Evolutionary conservation across 2,329 filamentous ascomycete species (phyloP), one percentile per base, ranked within the genome.

Genomic region (Pseudophaeomoniella oleicola): DNA sequence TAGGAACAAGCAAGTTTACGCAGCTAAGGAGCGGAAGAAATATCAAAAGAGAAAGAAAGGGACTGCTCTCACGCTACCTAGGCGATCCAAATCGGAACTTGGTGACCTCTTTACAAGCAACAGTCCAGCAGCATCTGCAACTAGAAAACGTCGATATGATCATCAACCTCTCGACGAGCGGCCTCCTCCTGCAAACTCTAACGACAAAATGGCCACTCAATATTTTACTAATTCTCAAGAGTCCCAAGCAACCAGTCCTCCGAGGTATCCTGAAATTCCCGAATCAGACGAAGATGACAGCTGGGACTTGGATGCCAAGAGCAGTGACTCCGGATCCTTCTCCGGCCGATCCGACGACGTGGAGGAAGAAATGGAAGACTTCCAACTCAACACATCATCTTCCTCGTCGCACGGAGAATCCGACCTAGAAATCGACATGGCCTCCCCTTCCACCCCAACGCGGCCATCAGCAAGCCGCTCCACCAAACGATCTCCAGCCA

Each of bases 281-380:
- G 22, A 27, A n/a, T 27, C 22, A 27, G 22, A 6, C n/a, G 22
- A 27, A 27, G 22, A 27, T 27, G n/a, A 27, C n/a, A n/a, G n/a
- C 6, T 6, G n/a, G 6, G 6, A 6, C 22, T 27, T 27, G 32
- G 40, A 41, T 37, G 30, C 36, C 30, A 34, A 39, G 30, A 37
- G 43, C 31, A 35, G 38, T 16, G 39, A 46, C 34, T 37, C 48
- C 39, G 41, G 43, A 6, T n/a, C n/a, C n/a, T n/a, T 6, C n/a
- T 27, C 22, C 6, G n/a, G 9, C 6, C 22, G 22, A 27, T 27
- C 22, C n/a, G 6, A 9, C 22, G 34, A 39, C 5, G 37, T 38
- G 16, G 38, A 33, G 17, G 34, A 13, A 10, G 39, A 40, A 19
- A 6, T 16, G 4, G 35, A 34, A 11, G 38, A 19, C 22, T 6